Base-by-base conservation (phyloP, 768 basidiomycete species). In the Boletus bicolor region DNA sequence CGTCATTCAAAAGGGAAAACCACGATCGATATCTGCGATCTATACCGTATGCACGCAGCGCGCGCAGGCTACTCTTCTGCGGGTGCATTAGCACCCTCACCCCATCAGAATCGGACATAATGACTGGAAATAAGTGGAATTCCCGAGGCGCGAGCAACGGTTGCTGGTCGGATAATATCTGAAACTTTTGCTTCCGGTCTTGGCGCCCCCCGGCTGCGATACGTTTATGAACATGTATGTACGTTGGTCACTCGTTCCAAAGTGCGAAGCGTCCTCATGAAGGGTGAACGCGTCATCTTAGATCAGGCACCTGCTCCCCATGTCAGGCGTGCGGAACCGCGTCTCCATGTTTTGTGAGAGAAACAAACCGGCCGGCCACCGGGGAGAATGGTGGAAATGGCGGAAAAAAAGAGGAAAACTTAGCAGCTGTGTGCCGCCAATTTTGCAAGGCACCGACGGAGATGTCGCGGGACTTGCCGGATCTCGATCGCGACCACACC, bases 391-490 rank as follows among this genome's bases (percentile, higher is more conserved):
- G 17, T 19, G 36, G 42, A 34, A 34, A 39, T 1, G 39, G 9
- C 1, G 43, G 35, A 39, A 7, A 30, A 54, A n/a, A 49, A 35
- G 7, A 32, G 5, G 11, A 17, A 38, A 50, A 12, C 38, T 19
- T 11, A 17, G 21, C 7, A 7, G 17, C 37, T 34, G 30, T n/a
- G 26, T 21, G 11, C 51, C 50, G 15, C 44, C 45, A 14, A 57
- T 57, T 49, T 39, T 53, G 28, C 54, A 41, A 66, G 64, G 65
- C 61, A 66, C 65, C 62, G 59, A 62, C 59, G 62, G 57, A 53
- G 53, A 30, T n/a, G 44, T 36, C 4, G 45, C 67, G 66, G 67
- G 15, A 52, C 28, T 63, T 66, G 61, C 66, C 66, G 66, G 56
- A 19, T 44, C 26, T 54, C 49, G 59, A 68, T 68, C 59, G 39